Evolutionary conservation across 139 green algal species (phyloP).

Genomic region (Auxenochlorella pyrenoidosa): DNA sequence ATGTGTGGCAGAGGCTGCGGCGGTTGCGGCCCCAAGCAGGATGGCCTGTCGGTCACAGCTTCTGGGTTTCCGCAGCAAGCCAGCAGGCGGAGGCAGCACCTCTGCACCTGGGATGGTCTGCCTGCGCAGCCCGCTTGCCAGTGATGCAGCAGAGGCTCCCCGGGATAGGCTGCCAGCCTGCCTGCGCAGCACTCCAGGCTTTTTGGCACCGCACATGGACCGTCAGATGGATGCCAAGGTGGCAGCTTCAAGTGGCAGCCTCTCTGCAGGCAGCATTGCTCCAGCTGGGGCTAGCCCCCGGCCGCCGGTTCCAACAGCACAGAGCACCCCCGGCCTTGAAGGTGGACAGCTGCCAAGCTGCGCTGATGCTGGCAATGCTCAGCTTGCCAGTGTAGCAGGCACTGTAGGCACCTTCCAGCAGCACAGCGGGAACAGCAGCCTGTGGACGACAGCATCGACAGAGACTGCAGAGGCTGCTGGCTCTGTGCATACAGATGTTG

Average conservation of each 20-base stretch:
- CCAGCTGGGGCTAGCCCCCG: too few relatives aligned
- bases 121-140: slow-evolving; percentile 1
- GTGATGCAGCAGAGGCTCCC: not conserved
- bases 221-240: too few relatives aligned
- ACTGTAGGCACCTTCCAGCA: too few relatives aligned
- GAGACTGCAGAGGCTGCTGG: not conserved
- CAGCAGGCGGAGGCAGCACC: not conserved
- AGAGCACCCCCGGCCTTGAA: too few relatives aligned
- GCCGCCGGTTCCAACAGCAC: too few relatives aligned
- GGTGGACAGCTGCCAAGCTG: too few relatives aligned
- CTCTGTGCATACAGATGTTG: not conserved
- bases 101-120: not conserved
- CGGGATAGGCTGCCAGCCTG: not conserved
- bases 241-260: too few relatives aligned
- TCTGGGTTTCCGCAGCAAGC: not conserved
- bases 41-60: not conserved
- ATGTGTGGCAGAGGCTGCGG: not conserved
- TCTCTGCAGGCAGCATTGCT: too few relatives aligned
- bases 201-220: too few relatives aligned
- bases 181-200: not conserved
- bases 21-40: not conserved
- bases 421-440: not conserved
- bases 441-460: not conserved
- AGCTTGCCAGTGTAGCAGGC: too few relatives aligned
- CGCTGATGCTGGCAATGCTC: too few relatives aligned